Evolutionary conservation across 805 yeast species (phyloP), one percentile per base, ranked within the genome.

Genomic region (Kluyveromyces wickerhamii): DNA sequence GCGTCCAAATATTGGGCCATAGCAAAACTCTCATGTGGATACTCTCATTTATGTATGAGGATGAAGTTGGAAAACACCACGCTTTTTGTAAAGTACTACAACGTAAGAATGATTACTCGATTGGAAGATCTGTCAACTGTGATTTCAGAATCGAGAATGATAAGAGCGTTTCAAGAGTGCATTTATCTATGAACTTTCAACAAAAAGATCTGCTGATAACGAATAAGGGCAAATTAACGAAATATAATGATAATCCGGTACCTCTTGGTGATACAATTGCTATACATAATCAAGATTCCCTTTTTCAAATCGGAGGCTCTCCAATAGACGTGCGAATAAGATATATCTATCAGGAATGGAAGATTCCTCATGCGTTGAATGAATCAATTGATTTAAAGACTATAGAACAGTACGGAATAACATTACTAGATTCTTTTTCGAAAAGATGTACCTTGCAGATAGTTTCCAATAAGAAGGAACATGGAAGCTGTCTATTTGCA

Each of bases 111-210:
- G 26, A 21, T 0, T 51, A 49, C 29, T 40, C 35, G 12, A 41
- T 57, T 14, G 62, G 62, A 7, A 47, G 62, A 26, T 55, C 62
- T 5, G 49, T 52, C 21, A 52, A 53, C 36, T 48, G 48, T 38
- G 37, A 39, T 9, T 40, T 55, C 17, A 32, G 32, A 12, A 47
- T 55, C n/a, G 53, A 53, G 25, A 51, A 53, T 35, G 60, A 57
- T 29, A 57, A 55, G 28, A 54, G 60, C 31, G 52, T 57, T 29
- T 57, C 62, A 2, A 43, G 62, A 18, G 42, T 52, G 18, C 62
- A 57, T 34, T 30, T 57, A 5, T 32, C 35, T 11, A 18, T 54
- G 2, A 25, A 29, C 20, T 24, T 32, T 11, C 36, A 38, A 4
- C n/a, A 16, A 5, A 22, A 11, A 33, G 14, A 13, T 14, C 23